Percentiles rank a stretch among this genome's conserved stretches.
Evolutionary conservation across 352 stramenopile species (phyloP).

Genomic region (Elongisporangium senticosum): DNA sequence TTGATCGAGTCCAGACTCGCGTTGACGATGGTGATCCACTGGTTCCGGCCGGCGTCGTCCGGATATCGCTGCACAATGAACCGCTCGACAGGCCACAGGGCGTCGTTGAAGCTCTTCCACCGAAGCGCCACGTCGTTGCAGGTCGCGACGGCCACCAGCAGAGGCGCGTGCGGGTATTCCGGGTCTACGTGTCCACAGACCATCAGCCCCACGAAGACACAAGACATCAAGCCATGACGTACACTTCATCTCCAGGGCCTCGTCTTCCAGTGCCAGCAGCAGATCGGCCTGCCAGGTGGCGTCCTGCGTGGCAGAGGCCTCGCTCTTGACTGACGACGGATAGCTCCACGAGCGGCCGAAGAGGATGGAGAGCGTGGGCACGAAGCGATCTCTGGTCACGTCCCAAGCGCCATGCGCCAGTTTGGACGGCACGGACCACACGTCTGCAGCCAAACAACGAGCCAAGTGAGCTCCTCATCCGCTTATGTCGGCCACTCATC

Average conservation of each 20-base stretch:
- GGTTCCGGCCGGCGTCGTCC: conserved; percentile 15
- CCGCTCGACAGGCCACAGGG: conserved; percentile 31
- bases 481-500: background rate
- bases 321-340: background rate
- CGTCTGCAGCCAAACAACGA: background rate
- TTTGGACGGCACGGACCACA: background rate
- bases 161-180: conserved; percentile 33
- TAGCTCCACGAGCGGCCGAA: background rate
- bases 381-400: background rate
- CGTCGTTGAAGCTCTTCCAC: conserved; percentile 41
- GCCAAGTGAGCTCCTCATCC: background rate
- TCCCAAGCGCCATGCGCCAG: background rate
- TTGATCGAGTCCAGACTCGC: conserved; percentile 20
- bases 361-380: background rate
- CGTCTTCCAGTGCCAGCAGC: background rate
- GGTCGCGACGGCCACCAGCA: conserved; percentile 31
- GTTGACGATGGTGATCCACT: conserved; percentile 38
- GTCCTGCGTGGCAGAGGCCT: background rate
- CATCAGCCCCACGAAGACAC: background rate
- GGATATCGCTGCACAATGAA: conserved; percentile 47
- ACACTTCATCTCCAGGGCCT: background rate
- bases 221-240: background rate
- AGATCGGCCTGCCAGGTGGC: background rate
- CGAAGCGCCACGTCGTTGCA: conserved; percentile 36
- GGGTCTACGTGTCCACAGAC: conserved; percentile 16